phyloP scores from a whole-genome alignment of 495 filamentous ascomycete species.

The Aspergillus saccharolyticus region DNA sequence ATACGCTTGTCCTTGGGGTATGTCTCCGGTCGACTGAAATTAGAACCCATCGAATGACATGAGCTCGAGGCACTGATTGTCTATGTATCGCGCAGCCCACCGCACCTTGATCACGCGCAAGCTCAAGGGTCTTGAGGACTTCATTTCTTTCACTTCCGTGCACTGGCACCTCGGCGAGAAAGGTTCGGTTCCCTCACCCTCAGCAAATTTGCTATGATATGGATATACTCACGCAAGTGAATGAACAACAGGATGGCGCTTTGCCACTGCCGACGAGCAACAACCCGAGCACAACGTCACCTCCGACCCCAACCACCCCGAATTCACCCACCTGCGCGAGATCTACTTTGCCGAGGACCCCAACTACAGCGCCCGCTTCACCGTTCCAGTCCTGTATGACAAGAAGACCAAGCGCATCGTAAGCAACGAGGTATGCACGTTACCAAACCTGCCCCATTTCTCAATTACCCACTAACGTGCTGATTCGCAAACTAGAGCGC shows the following conservation, averaged over 20 bases:
- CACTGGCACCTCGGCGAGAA: constrained; percentile 64
- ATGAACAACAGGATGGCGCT: constrained; percentile 66
- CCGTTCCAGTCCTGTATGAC: constrained; percentile 60
- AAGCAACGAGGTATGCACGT: constrained; percentile 46
- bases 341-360: constrained; percentile 59
- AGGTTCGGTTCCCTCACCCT: constrained; percentile 23
- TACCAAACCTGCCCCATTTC: constrained; percentile 4
- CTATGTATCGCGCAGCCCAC: constrained; percentile 41
- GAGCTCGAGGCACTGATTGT: no score
- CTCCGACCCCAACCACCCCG: constrained; percentile 47
- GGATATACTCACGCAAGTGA: neutral
- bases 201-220: neutral
- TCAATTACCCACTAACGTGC: neutral
- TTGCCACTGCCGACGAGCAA: constrained; percentile 59
- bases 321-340: constrained; percentile 53
- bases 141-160: constrained; percentile 60
- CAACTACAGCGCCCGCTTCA: constrained; percentile 55
- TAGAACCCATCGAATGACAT: no score
- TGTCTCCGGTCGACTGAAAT: constrained; percentile 10
- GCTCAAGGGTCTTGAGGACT: constrained; percentile 63
- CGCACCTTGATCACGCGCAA: constrained; percentile 62
- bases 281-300: constrained; percentile 53
- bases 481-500: constrained; percentile 26
- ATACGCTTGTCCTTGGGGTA: constrained; percentile 70
- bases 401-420: constrained; percentile 54